These are phyloP conservation scores for Thelonectria blattea DNA, from an alignment of 2,329 filamentous ascomycete genomes.

Conservation along the genomic window DNA sequence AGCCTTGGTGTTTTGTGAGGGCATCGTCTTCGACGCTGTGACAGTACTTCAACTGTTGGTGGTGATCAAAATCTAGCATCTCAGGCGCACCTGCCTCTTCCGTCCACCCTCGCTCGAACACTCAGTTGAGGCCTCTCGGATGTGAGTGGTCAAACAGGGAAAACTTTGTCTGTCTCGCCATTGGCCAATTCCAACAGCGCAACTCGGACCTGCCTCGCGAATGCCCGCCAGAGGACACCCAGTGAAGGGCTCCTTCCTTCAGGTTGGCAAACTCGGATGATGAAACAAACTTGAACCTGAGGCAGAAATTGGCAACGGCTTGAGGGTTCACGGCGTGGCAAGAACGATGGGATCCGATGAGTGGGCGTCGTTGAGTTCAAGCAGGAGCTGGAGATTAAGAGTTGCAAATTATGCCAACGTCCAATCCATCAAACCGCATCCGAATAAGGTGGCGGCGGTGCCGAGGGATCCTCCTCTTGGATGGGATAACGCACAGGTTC, in stretches of 20 bases:
- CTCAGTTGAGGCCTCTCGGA: neutral
- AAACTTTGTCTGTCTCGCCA: neutral
- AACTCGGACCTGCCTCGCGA: no score
- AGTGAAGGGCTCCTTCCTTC: neutral
- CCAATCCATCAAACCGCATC: constrained; percentile 20
- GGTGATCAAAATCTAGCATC: no score
- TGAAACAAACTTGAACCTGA: neutral
- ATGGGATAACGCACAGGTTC: constrained; percentile 17
- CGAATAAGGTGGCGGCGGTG: constrained; percentile 39
- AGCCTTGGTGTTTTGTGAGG: no score
- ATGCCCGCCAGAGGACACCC: no score
- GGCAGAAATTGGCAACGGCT: neutral
- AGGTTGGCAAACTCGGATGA: neutral
- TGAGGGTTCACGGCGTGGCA: neutral
- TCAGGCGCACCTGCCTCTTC: neutral
- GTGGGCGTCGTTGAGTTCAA: neutral
- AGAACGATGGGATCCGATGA: neutral
- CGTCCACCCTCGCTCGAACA: neutral
- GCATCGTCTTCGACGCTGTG: no score
- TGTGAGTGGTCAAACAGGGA: neutral
- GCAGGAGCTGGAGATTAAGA: neutral
- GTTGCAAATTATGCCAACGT: neutral
- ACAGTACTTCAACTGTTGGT: no score
- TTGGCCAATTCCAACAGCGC: neutral
- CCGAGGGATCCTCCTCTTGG: constrained; percentile 24